Conservation (phyloP, 208 protist species). For the Acanthamoeba castellanii region DNA sequence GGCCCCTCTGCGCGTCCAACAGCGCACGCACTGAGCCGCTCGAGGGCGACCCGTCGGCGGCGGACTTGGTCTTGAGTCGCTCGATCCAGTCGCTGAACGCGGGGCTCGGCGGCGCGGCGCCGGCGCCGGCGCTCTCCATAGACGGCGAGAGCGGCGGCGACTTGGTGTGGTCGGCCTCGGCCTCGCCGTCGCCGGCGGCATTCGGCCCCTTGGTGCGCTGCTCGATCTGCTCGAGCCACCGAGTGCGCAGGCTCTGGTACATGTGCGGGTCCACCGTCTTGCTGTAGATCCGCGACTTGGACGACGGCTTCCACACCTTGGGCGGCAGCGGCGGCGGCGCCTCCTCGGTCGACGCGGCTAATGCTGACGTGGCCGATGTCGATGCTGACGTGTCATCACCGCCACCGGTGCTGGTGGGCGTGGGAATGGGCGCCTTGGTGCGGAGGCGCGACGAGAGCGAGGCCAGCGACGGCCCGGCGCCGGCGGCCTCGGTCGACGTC, state of each 20-base stretch:
- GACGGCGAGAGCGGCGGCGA: not conserved
- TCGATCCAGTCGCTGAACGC: constrained; percentile 18
- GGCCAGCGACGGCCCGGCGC: not conserved
- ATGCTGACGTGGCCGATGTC: too few species aligned
- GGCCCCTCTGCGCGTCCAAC: not conserved
- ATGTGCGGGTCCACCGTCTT: constrained; percentile 54
- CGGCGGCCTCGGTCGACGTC: not conserved
- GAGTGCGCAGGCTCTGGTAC: not conserved
- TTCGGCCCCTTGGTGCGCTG: not conserved
- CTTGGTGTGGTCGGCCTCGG: not conserved
- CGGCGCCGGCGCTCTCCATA: not conserved
- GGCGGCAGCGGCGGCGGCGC: constrained; percentile 17
- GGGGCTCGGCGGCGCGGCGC: not conserved
- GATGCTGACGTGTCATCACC: not conserved
- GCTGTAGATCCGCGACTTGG: constrained; percentile 45
- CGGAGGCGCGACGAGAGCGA: not conserved
- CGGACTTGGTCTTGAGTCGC: constrained; percentile 43
- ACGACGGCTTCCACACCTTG: constrained; percentile 46
- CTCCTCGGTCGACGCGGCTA: not conserved
- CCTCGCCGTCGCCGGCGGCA: not conserved
- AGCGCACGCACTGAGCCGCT: not conserved
- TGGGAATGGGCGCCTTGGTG: constrained; percentile 26
- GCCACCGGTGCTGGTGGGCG: not conserved
- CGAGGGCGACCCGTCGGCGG: not conserved
- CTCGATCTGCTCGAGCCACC: constrained; percentile 33